Evolutionary conservation across 163 green algal genomes (phyloP).

Genomic region (Scenedesmus sp.): DNA sequence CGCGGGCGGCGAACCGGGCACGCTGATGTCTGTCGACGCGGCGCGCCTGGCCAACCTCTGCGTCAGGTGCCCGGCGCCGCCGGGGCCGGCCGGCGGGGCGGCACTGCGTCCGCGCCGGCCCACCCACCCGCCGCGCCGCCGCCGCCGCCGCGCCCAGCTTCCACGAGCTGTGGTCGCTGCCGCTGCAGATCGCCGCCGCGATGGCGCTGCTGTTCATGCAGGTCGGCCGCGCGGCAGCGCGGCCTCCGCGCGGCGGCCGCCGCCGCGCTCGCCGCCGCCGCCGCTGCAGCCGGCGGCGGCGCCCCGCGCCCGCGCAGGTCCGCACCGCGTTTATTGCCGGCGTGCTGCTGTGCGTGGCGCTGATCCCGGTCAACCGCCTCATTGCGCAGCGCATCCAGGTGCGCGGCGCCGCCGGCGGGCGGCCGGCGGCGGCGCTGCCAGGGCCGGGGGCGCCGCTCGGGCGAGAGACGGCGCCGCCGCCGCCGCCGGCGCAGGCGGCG

Average conservation of each 20-base stretch:
- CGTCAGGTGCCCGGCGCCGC: no score
- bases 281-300: neutral
- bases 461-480: neutral
- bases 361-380: constrained; percentile 84
- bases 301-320: constrained; percentile 70
- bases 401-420: constrained; percentile 7
- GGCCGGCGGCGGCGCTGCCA: neutral
- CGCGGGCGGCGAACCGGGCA: constrained; percentile 47
- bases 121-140: no score
- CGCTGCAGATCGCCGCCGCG: constrained; percentile 77
- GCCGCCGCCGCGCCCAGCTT: no score
- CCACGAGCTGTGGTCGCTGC: constrained; percentile 85
- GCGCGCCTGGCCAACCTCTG: constrained; percentile 76
- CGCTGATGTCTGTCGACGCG: constrained; percentile 84
- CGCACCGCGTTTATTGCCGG: constrained; percentile 79
- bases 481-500: constrained; percentile 9
- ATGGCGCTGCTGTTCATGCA: constrained; percentile 86
- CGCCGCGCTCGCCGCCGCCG: neutral
- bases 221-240: constrained; percentile 45
- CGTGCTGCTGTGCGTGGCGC: constrained; percentile 70
- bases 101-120: no score
- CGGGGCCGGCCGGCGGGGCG: no score
- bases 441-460: neutral
- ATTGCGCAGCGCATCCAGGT: constrained; percentile 74
- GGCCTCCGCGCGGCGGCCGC: neutral